Evolutionary conservation across 2,329 filamentous ascomycete genomes (phyloP), one percentile per base, ranked within the genome.

Genomic region (Neoscytalidium dimidiatum): DNA sequence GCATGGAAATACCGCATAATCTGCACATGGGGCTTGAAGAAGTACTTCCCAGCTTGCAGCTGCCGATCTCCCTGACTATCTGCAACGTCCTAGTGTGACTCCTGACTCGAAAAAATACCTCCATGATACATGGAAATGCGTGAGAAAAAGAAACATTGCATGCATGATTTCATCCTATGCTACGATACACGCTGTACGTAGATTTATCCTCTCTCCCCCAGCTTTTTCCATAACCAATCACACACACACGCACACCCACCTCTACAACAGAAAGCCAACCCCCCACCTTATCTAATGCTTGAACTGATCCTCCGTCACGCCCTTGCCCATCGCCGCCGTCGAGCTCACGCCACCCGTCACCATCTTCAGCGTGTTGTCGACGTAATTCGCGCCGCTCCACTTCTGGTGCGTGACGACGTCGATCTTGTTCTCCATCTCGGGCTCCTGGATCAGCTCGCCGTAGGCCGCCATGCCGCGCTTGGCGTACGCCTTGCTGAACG

Each of bases 371-470:
- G 97, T 76, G 79, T 96, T 93, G 77, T 99, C 95, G 21, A 94
- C 91, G 76, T 98, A 98, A 70, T 91, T 94, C 23, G 95, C 95
- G 57, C 95, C 95, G 72, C 88, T 92, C 95, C 95, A 99, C 81
- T 98, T 99, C 87, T 99, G 95, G 83, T 99, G 95, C 81, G 92
- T 97, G 69, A 99, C 92, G 43, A 99, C 95, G 76, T 99, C 95
- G 67, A 97, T 89, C 67, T 90, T 90, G 66, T 86, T 85, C 68
- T 91, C 92, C 84, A 97, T 97, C 85, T 99, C 95, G 14, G 95
- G 95, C 83, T 98, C 95, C 82, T 99, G 95, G 66, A 99, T 92
- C 69, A 97, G 86, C 83, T 98, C 94, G 76, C 94, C 94, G 78
- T 98, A 99, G 14, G 94, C 95, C 65, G 94, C 89, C 94, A 99